These are phyloP conservation scores for Alternaria tenuissima DNA, from an alignment of 2,329 filamentous ascomycete genomes.

Conservation along the genomic window DNA sequence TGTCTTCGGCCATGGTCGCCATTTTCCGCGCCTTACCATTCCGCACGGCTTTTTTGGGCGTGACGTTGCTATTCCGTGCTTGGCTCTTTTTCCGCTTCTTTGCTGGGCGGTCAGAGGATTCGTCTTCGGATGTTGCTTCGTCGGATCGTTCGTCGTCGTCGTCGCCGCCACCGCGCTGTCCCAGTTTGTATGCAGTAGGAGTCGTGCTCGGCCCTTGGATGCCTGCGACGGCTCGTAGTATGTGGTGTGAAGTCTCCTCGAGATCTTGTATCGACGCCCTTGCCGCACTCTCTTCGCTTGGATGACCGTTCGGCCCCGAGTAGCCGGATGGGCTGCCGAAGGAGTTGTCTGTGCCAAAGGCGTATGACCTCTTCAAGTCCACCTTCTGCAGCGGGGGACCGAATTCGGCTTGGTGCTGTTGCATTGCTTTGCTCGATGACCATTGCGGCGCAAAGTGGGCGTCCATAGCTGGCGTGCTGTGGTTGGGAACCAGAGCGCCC, in stretches of 20 bases:
- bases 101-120: constrained; percentile 28
- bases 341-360: constrained; percentile 47
- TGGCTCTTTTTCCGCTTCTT: constrained; percentile 41
- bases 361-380: constrained; percentile 41
- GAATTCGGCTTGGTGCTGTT: constrained; percentile 31
- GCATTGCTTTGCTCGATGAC: constrained; percentile 27
- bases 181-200: constrained; percentile 14
- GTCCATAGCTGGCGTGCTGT: constrained; percentile 40
- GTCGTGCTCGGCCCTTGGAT: constrained; percentile 19
- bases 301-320: constrained; percentile 29
- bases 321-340: constrained; percentile 46
- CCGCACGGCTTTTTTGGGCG: constrained; percentile 29
- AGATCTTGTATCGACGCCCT: constrained; percentile 37
- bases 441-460: constrained; percentile 41
- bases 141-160: constrained; percentile 41
- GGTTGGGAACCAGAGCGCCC: constrained; percentile 40
- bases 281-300: constrained; percentile 35
- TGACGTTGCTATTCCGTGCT: constrained; percentile 8
- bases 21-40: constrained; percentile 34
- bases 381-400: constrained; percentile 25
- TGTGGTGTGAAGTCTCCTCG: constrained; percentile 26
- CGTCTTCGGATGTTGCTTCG: constrained; percentile 31
- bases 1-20: constrained; percentile 27
- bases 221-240: constrained; percentile 17
- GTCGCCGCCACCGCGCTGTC: constrained; percentile 29